Evolutionary conservation across 805 yeast genomes (phyloP).

Genomic region (Spathaspora passalidarum): DNA sequence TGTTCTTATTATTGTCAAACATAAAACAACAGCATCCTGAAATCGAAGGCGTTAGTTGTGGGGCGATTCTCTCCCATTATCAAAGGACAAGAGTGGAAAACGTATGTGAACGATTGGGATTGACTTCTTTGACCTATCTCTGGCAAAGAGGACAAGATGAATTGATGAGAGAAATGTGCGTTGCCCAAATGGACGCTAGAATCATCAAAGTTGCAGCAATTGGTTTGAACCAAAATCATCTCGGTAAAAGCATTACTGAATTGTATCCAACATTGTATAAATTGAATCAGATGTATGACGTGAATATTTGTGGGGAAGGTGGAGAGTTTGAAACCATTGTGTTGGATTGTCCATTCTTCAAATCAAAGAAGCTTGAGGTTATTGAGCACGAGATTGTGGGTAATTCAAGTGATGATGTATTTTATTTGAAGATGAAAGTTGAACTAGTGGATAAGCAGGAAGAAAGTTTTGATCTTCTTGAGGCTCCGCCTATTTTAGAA

Average conservation of each 20-base stretch:
- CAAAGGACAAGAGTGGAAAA: conserved; percentile 92
- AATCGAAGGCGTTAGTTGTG: conserved; percentile 84
- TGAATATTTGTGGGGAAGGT: conserved; percentile 97
- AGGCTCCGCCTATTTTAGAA: conserved; percentile 38
- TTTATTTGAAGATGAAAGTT: conserved; percentile 58
- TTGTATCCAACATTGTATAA: conserved; percentile 55
- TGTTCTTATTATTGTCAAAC: conserved; percentile 48
- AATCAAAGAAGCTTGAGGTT: conserved; percentile 47
- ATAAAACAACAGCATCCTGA: conserved; percentile 63
- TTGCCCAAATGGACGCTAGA: conserved; percentile 68
- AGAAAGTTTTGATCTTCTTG: conserved; percentile 12
- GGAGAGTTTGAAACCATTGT: conserved; percentile 97
- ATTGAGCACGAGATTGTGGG: conserved; percentile 36
- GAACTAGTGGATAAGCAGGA: conserved; percentile 40
- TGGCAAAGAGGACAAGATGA: conserved; percentile 89
- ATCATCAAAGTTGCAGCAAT: conserved; percentile 91
- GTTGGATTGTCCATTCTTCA: conserved; percentile 84
- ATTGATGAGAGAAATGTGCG: conserved; percentile 79
- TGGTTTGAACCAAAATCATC: conserved; percentile 65
- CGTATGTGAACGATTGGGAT: conserved; percentile 72
- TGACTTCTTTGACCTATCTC: conserved; percentile 69
- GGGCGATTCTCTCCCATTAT: conserved; percentile 93
- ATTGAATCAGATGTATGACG: conserved; percentile 66
- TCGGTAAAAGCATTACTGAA: conserved; percentile 66
- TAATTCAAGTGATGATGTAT: conserved; percentile 66